Base-by-base conservation (phyloP, 352 stramenopile species). In the Phytophthora meadii region DNA sequence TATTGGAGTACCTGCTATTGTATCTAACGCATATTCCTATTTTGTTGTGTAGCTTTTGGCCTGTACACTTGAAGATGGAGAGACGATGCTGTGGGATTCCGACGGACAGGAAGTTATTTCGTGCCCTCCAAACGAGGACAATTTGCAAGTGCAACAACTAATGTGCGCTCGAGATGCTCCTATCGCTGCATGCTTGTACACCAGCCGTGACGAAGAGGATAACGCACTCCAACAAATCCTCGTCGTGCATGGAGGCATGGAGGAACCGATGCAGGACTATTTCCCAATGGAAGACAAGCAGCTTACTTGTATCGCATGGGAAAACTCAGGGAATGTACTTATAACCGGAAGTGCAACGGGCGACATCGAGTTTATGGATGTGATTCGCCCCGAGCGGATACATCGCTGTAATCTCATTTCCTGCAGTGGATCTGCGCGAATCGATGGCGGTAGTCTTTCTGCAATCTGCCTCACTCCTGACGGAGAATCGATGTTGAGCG, bases 401-500 rank as follows among this genome's bases (percentile, higher is more conserved):
- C 49, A 79, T 25, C 56, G 57, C 17, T 82, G 71, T 37, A 74
- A 69, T 17, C 54, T 77, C 24, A 37, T 72, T 47, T 25, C 52
- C 1, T 70, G 63, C 41, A 64, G 54, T 24, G 54, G 42, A 5
- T 58, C 42, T 0, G 37, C 57, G 39, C 32, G 47, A 25, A 67
- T 49, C 24, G 44, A 58, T 34, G 40, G 45, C 32, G 52, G 51
- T 4, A 47, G 40, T 17, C 25, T 82, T 36, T 51, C 54, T 25
- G 71, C 68, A 3, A 61, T 82, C 37, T 76, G 71, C n/a, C 15
- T 80, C 5, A 80, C 71, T 25, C 69, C 74, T 15, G 74, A 79
- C 47, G 63, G 54, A 55, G 42, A 45, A 25, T 74, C 61, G 2
- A 60, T 84, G 62, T 41, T 81, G 7, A 81, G 61, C 52, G 62